Evolutionary conservation across 371 early-diverging fungal genomes (phyloP), one percentile per base, ranked within the genome.

Genomic region (Saksenaea vasiformis): DNA sequence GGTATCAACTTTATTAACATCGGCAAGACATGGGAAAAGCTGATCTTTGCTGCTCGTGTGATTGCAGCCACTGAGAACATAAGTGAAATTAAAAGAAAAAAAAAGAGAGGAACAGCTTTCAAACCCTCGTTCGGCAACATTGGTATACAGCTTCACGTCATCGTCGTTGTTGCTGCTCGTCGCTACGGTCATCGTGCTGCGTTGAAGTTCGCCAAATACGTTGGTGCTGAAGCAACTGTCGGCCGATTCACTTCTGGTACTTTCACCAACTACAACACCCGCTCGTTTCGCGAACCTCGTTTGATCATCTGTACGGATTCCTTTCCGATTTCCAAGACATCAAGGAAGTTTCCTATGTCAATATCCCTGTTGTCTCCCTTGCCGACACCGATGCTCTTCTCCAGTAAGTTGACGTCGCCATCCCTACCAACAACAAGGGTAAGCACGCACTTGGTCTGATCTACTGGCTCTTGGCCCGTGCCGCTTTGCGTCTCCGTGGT

Each of bases 161-260:
- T 99, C 66, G 91, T 91, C 77, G 95, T 97, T 61, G 91, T 98
- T 73, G 95, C 98, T 70, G 92, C 95, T 79, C 94, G 98, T 78
- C 89, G 95, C 65, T 98, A 95, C 79, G 99, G 99, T 70, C 97
- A 97, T 87, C 96, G 99, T 85, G 98, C 99, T 60, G 99, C 95
- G 64, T 87, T 96, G 64, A 99, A 99, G 89, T 99, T 95, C 83
- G 97, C 98, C 62, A 91, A 94, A 72, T 93, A 94, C 89, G 96
- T 96, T 70, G 98, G 98, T 64, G 95, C 96, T 58, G 95, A 95
- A 77, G 96, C 98, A 74, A 92, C 98, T 66, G 98, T 98, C 61
- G 99, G 99, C 79, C 94, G 99, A 70, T 99, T 99, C 93, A 98
- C 99, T 76, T 99, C 99, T 68, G 99, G 99, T 87, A 98, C 96